These are phyloP conservation scores for Medicago lupulina DNA, from an alignment of 306 rosid genomes.

Conservation along the genomic window DNA sequence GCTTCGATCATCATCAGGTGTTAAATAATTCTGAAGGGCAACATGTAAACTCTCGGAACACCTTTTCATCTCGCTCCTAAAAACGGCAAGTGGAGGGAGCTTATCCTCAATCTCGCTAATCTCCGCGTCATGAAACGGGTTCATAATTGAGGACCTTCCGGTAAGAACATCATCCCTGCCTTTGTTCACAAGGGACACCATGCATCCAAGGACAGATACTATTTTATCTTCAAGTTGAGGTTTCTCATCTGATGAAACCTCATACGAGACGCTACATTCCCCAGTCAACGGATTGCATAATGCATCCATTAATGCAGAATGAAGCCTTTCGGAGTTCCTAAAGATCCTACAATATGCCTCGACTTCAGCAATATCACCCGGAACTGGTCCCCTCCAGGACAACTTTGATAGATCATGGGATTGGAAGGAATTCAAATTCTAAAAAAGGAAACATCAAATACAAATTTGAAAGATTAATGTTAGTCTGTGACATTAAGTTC, in stretches of 20 bases:
- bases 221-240: slow-evolving; percentile 92
- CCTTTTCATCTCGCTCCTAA: slow-evolving; percentile 94
- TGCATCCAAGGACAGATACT: slow-evolving; percentile 93
- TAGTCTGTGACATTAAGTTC: slow-evolving; percentile 44
- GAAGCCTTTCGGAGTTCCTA: slow-evolving; percentile 83
- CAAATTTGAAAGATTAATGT: slow-evolving; percentile 37
- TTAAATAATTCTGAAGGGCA: slow-evolving; percentile 82
- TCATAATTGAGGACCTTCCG: slow-evolving; percentile 75
- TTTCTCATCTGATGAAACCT: slow-evolving; percentile 74
- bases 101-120: slow-evolving; percentile 60
- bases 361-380: slow-evolving; percentile 96
- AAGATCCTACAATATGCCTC: slow-evolving; percentile 97
- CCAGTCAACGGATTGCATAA: slow-evolving; percentile 92
- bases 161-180: slow-evolving; percentile 89
- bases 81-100: slow-evolving; percentile 85
- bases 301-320: slow-evolving; percentile 80
- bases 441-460: slow-evolving; percentile 15
- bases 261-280: slow-evolving; percentile 88
- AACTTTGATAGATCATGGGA: slow-evolving; percentile 57
- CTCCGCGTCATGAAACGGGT: slow-evolving; percentile 55
- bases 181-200: slow-evolving; percentile 79
- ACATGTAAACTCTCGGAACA: slow-evolving; percentile 96
- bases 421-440: slow-evolving; percentile 59
- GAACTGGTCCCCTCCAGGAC: slow-evolving; percentile 89
- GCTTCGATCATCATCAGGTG: slow-evolving; percentile 70